Evolutionary conservation across 495 filamentous ascomycete genomes (phyloP).

Genomic region (Hyaloscypha hepaticicola): DNA sequence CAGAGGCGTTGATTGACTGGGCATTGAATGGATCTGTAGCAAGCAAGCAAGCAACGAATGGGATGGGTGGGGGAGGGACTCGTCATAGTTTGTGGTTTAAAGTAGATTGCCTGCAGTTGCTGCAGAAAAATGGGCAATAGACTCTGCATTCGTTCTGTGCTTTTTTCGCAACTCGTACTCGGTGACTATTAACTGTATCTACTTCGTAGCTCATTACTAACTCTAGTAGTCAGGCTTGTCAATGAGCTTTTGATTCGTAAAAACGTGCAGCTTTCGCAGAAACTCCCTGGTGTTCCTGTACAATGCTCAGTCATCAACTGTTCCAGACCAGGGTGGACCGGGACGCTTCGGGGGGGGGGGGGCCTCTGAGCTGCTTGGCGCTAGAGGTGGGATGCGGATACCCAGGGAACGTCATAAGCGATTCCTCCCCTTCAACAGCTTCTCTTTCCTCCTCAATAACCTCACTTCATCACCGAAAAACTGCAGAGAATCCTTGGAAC

Average conservation of each 20-base stretch:
- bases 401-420: constrained; percentile 25
- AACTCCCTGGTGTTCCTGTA: constrained; percentile 14
- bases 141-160: background rate
- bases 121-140: background rate
- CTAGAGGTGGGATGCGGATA: constrained; percentile 24
- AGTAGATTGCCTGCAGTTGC: background rate
- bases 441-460: background rate
- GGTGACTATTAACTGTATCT: too few species aligned
- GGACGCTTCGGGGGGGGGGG: background rate
- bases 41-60: background rate
- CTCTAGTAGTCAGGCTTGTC: background rate
- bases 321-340: background rate
- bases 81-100: background rate
- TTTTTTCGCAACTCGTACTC: background rate
- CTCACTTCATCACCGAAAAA: background rate
- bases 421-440: constrained; percentile 3
- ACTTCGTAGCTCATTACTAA: too few species aligned
- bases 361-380: background rate
- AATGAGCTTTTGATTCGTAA: background rate
- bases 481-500: background rate
- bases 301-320: constrained; percentile 19
- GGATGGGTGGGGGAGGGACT: background rate
- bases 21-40: background rate
- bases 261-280: too few species aligned
- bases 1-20: background rate